Evolutionary conservation across 2,329 filamentous ascomycete genomes (phyloP), one percentile per base, ranked within the genome.

Genomic region (Aureobasidium sp.): DNA sequence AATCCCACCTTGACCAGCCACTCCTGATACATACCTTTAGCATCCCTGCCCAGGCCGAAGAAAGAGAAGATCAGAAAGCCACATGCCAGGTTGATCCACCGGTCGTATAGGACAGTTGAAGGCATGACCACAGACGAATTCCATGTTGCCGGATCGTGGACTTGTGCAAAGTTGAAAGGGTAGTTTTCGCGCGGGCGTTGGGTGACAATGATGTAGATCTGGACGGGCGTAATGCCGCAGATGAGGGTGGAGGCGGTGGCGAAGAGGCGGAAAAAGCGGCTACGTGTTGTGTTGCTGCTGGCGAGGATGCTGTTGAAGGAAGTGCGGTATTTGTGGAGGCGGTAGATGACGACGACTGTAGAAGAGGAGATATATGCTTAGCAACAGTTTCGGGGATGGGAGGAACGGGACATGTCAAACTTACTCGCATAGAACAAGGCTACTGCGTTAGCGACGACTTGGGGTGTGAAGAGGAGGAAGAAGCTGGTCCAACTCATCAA

Each of bases 241-340:
- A 82, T 70, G 61, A 81, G 69, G 25, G 77, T 67, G 8, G 81
- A 55, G 33, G 84, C 77, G 68, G 88, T 78, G 47, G 82, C 67
- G 64, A 84, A 83, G 46, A 84, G 79, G 40, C 85, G 80, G 57
- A 85, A 65, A 74, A 88, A 88, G 61, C 83, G 79, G 1, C 81
- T 81, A 55, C 81, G 81, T 58, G 73, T 85, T 38, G 81, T 77
- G 53, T 79, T 79, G 60, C 77, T 77, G 43, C 78, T 76, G 13
- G 74, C 72, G 10, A 88, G 73, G 40, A 88, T 79, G 19, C 75
- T 70, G 27, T 78, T 75, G 65, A 88, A 84, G 57, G 83, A 78
- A 37, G 73, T 74, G 55, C 83, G 80, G 69, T 88, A 85, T 60
- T 76, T 79, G 67, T 77, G 76, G 35, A 89, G 77, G n/a, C 85